These are phyloP conservation scores for Raffaelea deltoideospora DNA, from an alignment of 2,329 filamentous ascomycete genomes.

Conservation along the genomic window DNA sequence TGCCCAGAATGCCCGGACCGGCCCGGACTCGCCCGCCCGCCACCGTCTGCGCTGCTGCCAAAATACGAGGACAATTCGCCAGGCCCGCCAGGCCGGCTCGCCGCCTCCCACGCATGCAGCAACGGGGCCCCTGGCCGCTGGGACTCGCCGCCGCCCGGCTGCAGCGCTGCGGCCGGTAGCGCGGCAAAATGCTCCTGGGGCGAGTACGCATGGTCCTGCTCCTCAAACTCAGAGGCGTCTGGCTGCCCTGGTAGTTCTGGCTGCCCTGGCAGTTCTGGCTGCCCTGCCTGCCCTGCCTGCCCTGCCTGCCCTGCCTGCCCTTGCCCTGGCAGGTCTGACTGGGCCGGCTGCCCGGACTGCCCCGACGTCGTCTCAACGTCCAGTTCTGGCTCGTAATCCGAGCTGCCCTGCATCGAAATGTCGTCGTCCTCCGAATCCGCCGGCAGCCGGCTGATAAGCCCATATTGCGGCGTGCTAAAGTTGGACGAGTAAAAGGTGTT, in stretches of 20 bases:
- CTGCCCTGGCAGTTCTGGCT: constrained; percentile 15
- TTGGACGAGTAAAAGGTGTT: constrained; percentile 94
- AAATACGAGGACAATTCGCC: too few species aligned
- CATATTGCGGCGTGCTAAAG: constrained; percentile 58
- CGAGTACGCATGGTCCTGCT: too few species aligned
- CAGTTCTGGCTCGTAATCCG: constrained; percentile 19
- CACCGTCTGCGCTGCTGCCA: too few species aligned
- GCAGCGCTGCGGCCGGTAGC: too few species aligned
- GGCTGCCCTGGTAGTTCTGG: constrained; percentile 15
- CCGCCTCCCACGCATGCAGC: too few species aligned
- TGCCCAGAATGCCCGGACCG: too few species aligned
- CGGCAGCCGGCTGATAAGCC: constrained; percentile 31
- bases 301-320: constrained; percentile 19
- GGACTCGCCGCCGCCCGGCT: too few species aligned
- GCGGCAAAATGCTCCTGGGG: too few species aligned
- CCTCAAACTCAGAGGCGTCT: too few species aligned
- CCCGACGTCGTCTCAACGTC: constrained; percentile 5
- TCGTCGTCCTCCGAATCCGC: constrained; percentile 23
- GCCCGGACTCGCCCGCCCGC: too few species aligned
- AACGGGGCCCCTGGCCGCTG: too few species aligned
- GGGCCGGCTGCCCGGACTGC: background rate
- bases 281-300: constrained; percentile 9
- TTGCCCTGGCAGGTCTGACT: constrained; percentile 1
- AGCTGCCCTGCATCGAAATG: constrained; percentile 21
- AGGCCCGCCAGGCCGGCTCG: too few species aligned